These are phyloP conservation scores for Apostasia shenzhenica DNA, from an alignment of 106 monocot genomes.

Conservation along the genomic window DNA sequence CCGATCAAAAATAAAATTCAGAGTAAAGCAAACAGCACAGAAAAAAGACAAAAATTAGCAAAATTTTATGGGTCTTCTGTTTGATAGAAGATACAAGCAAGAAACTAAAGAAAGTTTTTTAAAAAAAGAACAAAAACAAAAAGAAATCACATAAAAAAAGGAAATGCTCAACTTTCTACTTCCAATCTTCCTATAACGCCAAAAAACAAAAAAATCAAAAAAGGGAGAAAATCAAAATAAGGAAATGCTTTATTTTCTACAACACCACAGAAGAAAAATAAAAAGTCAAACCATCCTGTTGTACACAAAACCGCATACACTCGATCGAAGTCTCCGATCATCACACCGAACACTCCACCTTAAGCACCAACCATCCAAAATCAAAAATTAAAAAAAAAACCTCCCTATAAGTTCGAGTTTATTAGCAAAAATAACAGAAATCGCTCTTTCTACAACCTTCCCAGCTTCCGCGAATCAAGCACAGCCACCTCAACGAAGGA, in stretches of 20 bases:
- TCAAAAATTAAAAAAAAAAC: not conserved
- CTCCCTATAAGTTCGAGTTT: not conserved
- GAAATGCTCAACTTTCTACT: not conserved
- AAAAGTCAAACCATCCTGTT: not conserved
- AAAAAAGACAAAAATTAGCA: not conserved
- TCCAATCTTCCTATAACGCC: not conserved
- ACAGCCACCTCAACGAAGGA: not conserved
- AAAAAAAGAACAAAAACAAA: not conserved
- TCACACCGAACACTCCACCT: not conserved
- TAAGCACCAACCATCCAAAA: not conserved
- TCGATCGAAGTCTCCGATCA: not conserved
- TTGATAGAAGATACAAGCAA: not conserved
- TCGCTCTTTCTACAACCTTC: not conserved
- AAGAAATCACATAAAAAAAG: not conserved
- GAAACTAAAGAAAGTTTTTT: no score
- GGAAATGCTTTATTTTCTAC: not conserved
- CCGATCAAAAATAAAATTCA: not conserved
- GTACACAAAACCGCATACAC: not conserved
- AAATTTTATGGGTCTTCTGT: not conserved
- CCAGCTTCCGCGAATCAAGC: constrained; percentile 2
- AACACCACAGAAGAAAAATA: not conserved
- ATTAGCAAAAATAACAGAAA: not conserved
- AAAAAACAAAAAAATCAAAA: not conserved
- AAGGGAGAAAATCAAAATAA: not conserved
- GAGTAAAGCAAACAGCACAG: not conserved